These are phyloP conservation scores for Fusarium robinianum DNA, from an alignment of 2,329 filamentous ascomycete genomes.

Conservation along the genomic window DNA sequence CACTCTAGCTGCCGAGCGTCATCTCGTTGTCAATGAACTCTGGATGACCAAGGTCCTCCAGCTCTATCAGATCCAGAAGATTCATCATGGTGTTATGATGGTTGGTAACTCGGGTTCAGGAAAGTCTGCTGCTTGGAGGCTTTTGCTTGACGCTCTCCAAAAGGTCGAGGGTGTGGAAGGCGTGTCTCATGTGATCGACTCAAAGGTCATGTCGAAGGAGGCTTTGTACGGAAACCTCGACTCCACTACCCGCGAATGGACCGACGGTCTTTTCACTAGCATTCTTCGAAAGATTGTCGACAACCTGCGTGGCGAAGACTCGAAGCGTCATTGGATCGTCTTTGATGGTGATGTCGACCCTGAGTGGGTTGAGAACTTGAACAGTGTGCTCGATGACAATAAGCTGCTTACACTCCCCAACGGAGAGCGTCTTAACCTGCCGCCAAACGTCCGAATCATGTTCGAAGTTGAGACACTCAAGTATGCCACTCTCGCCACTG, in stretches of 20 bases:
- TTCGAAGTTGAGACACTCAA: constrained; percentile 98
- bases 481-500: constrained; percentile 97
- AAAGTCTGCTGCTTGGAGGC: constrained; percentile 94
- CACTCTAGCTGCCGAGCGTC: constrained; percentile 79
- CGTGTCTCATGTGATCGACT: constrained; percentile 96
- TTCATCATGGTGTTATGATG: constrained; percentile 99
- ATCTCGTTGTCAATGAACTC: constrained; percentile 86
- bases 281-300: constrained; percentile 98
- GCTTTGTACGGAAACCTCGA: constrained; percentile 94
- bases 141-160: constrained; percentile 88
- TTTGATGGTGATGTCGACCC: constrained; percentile 99
- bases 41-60: constrained; percentile 99
- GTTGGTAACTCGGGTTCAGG: constrained; percentile 97
- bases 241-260: constrained; percentile 97
- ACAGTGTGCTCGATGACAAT: constrained; percentile 99
- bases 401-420: constrained; percentile 96
- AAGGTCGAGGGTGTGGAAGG: constrained; percentile 90
- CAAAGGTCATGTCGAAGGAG: constrained; percentile 99
- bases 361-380: constrained; percentile 99
- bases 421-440: constrained; percentile 94
- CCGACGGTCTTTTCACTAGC: constrained; percentile 96
- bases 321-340: constrained; percentile 98
- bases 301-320: constrained; percentile 94
- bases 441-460: constrained; percentile 96
- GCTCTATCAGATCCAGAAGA: constrained; percentile 95